Evolutionary conservation across 2,329 filamentous ascomycete species (phyloP), one percentile per base, ranked within the genome.

Genomic region (Sclerotinia glacialis): DNA sequence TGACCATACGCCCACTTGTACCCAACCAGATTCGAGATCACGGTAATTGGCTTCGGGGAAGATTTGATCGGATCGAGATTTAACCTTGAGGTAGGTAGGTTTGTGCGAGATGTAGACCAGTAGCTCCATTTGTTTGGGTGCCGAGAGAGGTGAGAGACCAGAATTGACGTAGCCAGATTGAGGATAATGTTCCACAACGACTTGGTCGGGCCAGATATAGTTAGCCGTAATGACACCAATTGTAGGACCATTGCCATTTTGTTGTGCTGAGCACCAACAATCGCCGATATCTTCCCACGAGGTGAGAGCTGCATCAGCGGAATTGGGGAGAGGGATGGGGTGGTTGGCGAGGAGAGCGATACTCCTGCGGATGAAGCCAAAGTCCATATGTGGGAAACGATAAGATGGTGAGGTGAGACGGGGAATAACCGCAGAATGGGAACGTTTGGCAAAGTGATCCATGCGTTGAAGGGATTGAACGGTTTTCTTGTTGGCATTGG

Each of bases 201-300:
- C 75, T 71, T 92, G 83, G 71, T 88, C 85, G 0, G 90, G 89
- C 40, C 88, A 81, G 66, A 93, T 82, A 7, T 78, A 76, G 44
- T 83, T 77, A 44, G 83, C 81, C 23, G 89, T 82, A 50, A 86
- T 77, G 23, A 96, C 85, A 11, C 84, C 85, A 21, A 98, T 79
- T 64, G 86, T 85, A 2, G 87, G 86, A 47, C 86, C 85, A 59
- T 83, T 82, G 2, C 72, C 73, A 18, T 71, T 78, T 18, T 76
- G 14, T 74, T 70, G 0, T 79, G 80, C 83, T 5, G 89, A 87
- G 77, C 94, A 98, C 90, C 92, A 98, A 78, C 92, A 96, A 69
- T 98, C 91, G 26, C 90, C 91, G 44, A 89, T 84, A 59, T 96
- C 91, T 12, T 87, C 81, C 92, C 93, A 97, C 4, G 81, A 78